These are phyloP conservation scores for Linnemannia exigua DNA, from an alignment of 192 early-diverging fungal genomes.

Conservation along the genomic window DNA sequence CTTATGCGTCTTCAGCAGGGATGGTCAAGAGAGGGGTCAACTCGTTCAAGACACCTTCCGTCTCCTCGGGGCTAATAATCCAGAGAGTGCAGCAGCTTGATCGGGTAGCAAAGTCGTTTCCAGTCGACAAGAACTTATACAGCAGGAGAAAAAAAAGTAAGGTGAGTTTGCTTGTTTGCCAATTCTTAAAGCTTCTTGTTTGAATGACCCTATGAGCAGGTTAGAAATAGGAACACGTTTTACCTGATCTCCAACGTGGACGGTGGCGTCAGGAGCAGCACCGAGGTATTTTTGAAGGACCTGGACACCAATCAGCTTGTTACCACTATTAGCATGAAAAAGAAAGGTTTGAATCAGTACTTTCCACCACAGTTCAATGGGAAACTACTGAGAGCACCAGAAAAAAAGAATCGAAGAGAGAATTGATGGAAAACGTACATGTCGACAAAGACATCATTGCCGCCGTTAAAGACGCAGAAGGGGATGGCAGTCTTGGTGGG, in stretches of 20 bases:
- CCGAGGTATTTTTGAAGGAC: slow-evolving; percentile 80
- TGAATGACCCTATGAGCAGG: too few species aligned
- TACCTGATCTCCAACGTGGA: slow-evolving; percentile 92
- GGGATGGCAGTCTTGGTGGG: slow-evolving; percentile 75
- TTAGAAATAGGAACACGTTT: not conserved
- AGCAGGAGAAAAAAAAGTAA: not conserved
- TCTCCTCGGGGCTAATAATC: slow-evolving; percentile 92
- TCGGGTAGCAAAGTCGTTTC: slow-evolving; percentile 91
- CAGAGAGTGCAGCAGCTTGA: slow-evolving; percentile 89
- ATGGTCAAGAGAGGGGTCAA: slow-evolving; percentile 60
- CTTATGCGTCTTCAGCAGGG: slow-evolving; percentile 36
- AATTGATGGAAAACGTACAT: slow-evolving; percentile 62
- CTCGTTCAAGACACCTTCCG: slow-evolving; percentile 78
- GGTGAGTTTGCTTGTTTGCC: not conserved
- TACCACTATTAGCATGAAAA: slow-evolving; percentile 67
- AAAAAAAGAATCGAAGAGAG: not conserved
- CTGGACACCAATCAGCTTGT: slow-evolving; percentile 93
- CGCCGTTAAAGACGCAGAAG: slow-evolving; percentile 96
- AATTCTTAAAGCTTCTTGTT: not conserved
- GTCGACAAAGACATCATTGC: slow-evolving; percentile 92
- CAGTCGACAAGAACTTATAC: slow-evolving; percentile 85
- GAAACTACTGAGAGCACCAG: not conserved
- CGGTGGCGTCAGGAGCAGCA: slow-evolving; percentile 68
- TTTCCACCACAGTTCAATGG: not conserved
- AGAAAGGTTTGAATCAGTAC: not conserved